Evolutionary conservation across 805 yeast genomes (phyloP), one percentile per base, ranked within the genome.

Genomic region (Candida succiphila): DNA sequence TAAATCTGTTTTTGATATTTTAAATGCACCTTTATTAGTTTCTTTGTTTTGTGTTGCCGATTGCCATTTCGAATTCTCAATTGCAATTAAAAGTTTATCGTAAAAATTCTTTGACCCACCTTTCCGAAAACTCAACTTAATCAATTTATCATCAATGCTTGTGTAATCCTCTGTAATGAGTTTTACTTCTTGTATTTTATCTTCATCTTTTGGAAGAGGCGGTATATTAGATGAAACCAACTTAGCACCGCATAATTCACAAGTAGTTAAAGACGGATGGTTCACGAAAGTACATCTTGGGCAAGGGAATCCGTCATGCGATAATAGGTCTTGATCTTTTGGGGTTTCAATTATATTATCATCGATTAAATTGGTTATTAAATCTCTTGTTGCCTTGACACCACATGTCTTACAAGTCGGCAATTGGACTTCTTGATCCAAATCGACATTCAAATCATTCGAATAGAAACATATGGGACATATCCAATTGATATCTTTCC

Each of bases 391-490:
- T 1, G 72, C 65, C 25, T 55, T 55, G 14, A 81, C 69, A 6
- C 89, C 89, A 55, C 89, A 81, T 15, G 72, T 72, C 20, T 49
- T 48, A 51, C 89, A 81, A 1, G 49, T 44, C 0, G 79, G 78
- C 2, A 31, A 32, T 18, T 25, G 22, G n/a, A 34, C 35, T 7
- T 29, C 24, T n/a, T 33, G 34, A 19, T 46, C 23, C 17, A 30
- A 10, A 23, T 34, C 30, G 9, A 38, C 10, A 7, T 53, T 49
- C 3, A 70, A 43, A 9, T 51, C 54, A 47, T 86, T 85, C 18
- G 77, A 63, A 49, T 65, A 82, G n/a, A 75, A 73, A 54, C 98
- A 89, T 3, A 92, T 88, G n/a, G 81, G 79, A 52, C 98, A 89
- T 1, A 69, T 67, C 98, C 98, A 89, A 21, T 65, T 60, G 9